Evolutionary conservation across 1,284 basidiomycete genomes (phyloP).

Genomic region (Pyrrhoderma noxium): DNA sequence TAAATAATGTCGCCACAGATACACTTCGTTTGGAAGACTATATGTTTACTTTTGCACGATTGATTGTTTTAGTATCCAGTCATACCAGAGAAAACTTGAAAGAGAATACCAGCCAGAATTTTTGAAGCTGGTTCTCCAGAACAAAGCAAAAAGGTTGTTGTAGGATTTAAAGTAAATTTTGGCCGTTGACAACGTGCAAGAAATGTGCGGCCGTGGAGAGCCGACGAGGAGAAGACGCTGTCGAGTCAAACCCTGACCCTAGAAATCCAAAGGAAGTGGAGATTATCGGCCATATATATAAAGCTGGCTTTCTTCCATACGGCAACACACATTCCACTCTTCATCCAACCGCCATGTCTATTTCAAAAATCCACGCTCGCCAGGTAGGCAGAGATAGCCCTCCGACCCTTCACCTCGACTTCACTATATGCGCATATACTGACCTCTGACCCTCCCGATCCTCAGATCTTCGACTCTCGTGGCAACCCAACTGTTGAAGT

Average conservation of each 20-base stretch:
- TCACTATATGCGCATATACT: constrained; percentile 12
- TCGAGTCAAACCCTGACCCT: constrained; percentile 20
- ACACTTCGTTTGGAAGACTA: too few relatives aligned
- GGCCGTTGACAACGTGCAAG: too few relatives aligned
- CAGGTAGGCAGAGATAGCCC: constrained; percentile 51
- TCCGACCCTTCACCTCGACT: neutral
- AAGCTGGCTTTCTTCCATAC: neutral
- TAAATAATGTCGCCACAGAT: too few relatives aligned
- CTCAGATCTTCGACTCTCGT: constrained; percentile 95
- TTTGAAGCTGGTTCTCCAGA: too few relatives aligned
- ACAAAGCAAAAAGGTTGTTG: too few relatives aligned
- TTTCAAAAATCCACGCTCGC: constrained; percentile 82
- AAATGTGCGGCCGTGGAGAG: too few relatives aligned
- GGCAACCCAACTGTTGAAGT: constrained; percentile 96
- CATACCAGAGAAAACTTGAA: too few relatives aligned
- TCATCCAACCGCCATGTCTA: constrained; percentile 53
- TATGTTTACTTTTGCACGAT: too few relatives aligned
- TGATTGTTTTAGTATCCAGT: too few relatives aligned
- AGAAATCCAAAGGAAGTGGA: neutral
- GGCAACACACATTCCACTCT: constrained; percentile 10
- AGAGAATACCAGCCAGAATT: too few relatives aligned
- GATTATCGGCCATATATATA: constrained; percentile 20
- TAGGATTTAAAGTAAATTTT: too few relatives aligned
- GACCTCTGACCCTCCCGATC: constrained; percentile 16
- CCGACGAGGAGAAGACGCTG: too few relatives aligned